These are phyloP conservation scores for Apiospora phragmitis DNA, from an alignment of 2,329 filamentous ascomycete genomes.

Conservation along the genomic window DNA sequence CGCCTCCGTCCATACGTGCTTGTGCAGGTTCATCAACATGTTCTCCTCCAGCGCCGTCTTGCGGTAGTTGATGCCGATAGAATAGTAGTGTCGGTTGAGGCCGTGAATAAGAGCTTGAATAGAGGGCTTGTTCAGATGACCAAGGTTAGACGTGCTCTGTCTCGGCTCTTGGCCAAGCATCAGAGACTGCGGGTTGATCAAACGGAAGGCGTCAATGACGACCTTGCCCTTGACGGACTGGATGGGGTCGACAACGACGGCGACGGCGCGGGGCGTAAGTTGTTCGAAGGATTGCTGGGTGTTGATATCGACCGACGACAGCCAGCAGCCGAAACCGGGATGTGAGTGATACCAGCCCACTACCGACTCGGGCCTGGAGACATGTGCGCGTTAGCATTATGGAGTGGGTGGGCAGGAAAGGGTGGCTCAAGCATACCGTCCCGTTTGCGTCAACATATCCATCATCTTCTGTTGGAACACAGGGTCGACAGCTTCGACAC, in stretches of 20 bases:
- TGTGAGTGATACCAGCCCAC: constrained; percentile 99
- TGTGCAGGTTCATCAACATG: constrained; percentile 99
- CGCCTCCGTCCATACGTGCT: constrained; percentile 98
- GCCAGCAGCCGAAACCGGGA: constrained; percentile 98
- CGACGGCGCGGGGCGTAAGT: constrained; percentile 92
- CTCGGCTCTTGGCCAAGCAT: constrained; percentile 98
- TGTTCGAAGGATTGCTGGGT: constrained; percentile 99
- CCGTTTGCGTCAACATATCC: constrained; percentile 98
- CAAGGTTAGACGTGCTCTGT: constrained; percentile 96
- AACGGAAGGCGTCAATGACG: constrained; percentile 97
- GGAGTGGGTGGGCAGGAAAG: not conserved
- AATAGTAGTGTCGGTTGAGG: constrained; percentile 98
- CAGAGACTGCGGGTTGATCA: constrained; percentile 96
- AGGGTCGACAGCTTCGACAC: constrained; percentile 95
- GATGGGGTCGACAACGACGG: constrained; percentile 97
- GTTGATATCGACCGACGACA: constrained; percentile 98
- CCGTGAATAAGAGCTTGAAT: constrained; percentile 99
- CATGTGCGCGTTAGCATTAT: not conserved
- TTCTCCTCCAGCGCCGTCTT: constrained; percentile 98
- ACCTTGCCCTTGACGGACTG: constrained; percentile 99
- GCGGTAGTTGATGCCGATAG: constrained; percentile 95
- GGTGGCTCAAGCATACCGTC: constrained; percentile 61
- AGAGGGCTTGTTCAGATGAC: constrained; percentile 98
- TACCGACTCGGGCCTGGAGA: constrained; percentile 82
- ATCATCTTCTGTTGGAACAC: constrained; percentile 99